Percentiles rank a stretch among this genome's conserved stretches.
Conservation (phyloP, 441 rosid genomes). For the Jatropha podagrica region DNA sequence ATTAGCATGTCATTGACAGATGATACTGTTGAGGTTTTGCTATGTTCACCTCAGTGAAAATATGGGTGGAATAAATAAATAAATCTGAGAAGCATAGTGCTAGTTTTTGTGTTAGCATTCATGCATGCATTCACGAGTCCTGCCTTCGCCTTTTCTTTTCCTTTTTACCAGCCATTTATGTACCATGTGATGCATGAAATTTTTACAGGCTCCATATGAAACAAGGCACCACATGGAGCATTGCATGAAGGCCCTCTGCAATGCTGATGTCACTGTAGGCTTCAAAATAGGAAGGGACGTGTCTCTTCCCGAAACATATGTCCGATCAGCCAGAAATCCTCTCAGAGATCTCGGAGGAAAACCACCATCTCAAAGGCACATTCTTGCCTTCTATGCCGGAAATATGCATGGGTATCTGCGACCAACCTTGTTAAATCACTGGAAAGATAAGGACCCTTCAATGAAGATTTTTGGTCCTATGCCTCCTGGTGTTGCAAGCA, state of each 20-base stretch:
- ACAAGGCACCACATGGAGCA: slow-evolving; percentile 95
- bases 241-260: slow-evolving; percentile 92
- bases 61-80: background rate
- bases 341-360: slow-evolving; percentile 88
- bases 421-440: slow-evolving; percentile 58
- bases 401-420: slow-evolving; percentile 80
- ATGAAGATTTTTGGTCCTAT: slow-evolving; percentile 78
- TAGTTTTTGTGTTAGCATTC: background rate
- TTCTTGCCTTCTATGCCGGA: slow-evolving; percentile 89
- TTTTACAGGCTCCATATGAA: slow-evolving; percentile 83
- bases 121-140: background rate
- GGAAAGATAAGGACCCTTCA: slow-evolving; percentile 81
- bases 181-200: slow-evolving; percentile 7
- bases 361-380: slow-evolving; percentile 59
- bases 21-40: background rate
- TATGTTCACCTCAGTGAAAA: background rate
- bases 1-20: background rate
- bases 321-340: slow-evolving; percentile 84
- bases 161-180: background rate
- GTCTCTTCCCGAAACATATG: slow-evolving; percentile 92
- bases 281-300: slow-evolving; percentile 91
- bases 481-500: slow-evolving; percentile 91
- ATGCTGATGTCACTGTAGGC: slow-evolving; percentile 79
- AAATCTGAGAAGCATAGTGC: background rate
- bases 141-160: background rate